These are phyloP conservation scores for Gamarada debralockiae DNA, from an alignment of 495 filamentous ascomycete genomes.

Conservation along the genomic window DNA sequence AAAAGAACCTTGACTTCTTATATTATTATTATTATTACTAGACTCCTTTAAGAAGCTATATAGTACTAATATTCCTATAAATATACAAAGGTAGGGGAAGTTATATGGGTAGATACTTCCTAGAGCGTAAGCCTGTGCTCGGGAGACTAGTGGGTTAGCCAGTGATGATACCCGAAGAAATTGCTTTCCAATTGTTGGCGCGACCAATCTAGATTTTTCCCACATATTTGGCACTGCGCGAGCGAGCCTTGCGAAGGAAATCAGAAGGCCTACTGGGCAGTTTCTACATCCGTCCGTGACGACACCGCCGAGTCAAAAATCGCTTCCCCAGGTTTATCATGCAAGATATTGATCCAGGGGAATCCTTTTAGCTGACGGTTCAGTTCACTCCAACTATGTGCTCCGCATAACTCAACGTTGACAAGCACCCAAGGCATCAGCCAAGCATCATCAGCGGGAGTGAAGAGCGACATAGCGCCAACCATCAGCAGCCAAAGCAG, in stretches of 20 bases:
- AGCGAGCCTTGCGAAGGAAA: not conserved
- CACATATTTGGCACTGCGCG: too few relatives aligned
- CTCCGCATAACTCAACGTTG: conserved; percentile 20
- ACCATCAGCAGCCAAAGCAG: conserved; percentile 38
- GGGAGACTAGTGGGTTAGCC: too few relatives aligned
- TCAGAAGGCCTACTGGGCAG: not conserved
- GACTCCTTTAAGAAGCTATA: too few relatives aligned
- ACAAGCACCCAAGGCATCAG: conserved; percentile 22
- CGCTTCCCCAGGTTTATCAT: conserved; percentile 29
- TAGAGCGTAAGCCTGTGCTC: too few relatives aligned
- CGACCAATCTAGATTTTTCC: too few relatives aligned
- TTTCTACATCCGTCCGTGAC: not conserved
- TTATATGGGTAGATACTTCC: too few relatives aligned
- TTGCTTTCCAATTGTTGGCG: too few relatives aligned
- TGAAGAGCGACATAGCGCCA: conserved; percentile 31
- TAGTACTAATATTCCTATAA: too few relatives aligned
- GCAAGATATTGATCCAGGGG: conserved; percentile 32
- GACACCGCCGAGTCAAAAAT: conserved; percentile 7
- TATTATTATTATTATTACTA: too few relatives aligned
- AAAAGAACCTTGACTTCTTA: too few relatives aligned
- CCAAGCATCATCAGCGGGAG: conserved; percentile 25
- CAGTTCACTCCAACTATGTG: conserved; percentile 27
- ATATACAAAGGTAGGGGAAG: too few relatives aligned
- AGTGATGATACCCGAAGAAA: too few relatives aligned
- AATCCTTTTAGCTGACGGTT: conserved; percentile 25